A percentile compares a stretch with the other conserved stretches of the same genome.
Evolutionary conservation across 805 yeast species (phyloP).

Genomic region (Metschnikowia baotianmanensis): DNA sequence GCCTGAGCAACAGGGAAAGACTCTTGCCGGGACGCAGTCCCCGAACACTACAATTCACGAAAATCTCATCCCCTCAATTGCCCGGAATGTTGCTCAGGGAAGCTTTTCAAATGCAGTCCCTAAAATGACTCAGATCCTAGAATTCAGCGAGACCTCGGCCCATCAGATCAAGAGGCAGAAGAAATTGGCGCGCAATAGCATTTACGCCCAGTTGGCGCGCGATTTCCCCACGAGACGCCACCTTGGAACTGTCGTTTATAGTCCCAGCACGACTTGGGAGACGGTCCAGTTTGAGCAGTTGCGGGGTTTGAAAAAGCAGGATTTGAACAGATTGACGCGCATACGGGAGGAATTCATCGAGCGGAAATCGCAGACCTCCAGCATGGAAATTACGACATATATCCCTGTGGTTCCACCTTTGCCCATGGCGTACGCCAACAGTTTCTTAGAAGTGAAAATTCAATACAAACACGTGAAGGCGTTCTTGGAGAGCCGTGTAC

Average conservation of each 20-base stretch:
- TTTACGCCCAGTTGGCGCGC: constrained; percentile 19
- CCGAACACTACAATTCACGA: too few relatives aligned
- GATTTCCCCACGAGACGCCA: constrained; percentile 31
- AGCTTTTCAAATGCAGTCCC: too few relatives aligned
- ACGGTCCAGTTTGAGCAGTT: constrained; percentile 32
- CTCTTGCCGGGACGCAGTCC: too few relatives aligned
- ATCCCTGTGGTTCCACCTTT: constrained; percentile 41
- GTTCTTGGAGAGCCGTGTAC: constrained; percentile 19
- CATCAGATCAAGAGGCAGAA: constrained; percentile 4
- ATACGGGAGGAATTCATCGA: constrained; percentile 21
- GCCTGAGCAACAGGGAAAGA: too few relatives aligned
- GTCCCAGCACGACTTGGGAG: constrained; percentile 50
- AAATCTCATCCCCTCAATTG: too few relatives aligned
- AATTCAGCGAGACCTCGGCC: neutral
- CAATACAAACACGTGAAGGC: constrained; percentile 44
- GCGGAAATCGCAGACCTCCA: constrained; percentile 10
- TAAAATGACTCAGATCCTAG: too few relatives aligned
- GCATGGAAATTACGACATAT: constrained; percentile 25
- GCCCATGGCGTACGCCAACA: constrained; percentile 40
- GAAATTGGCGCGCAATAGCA: constrained; percentile 18
- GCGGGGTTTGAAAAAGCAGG: constrained; percentile 25
- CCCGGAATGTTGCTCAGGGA: too few relatives aligned
- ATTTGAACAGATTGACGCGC: constrained; percentile 23
- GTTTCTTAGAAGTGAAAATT: constrained; percentile 53
- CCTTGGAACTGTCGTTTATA: constrained; percentile 44